Base-by-base conservation (phyloP, 441 rosid genomes). In the Aleurites moluccanus region DNA sequence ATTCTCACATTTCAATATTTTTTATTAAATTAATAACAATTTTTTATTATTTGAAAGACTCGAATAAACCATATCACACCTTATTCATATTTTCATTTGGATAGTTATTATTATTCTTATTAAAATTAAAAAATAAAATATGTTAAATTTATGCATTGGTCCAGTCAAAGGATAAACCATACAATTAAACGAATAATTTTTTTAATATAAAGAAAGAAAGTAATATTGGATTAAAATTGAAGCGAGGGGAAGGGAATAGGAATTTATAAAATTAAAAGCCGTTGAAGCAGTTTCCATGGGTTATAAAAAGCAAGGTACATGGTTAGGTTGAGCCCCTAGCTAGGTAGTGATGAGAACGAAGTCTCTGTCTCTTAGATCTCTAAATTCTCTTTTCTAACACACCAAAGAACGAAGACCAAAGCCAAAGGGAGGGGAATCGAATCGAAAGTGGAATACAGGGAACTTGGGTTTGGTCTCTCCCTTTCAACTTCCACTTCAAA, bases 301-400 rank as follows among this genome's bases (percentile, higher is more conserved):
- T 80, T 86, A 85, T 80, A 81, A 88, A 84, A 84, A 72, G 85
- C 56, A 20, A 78, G 80, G 73, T 64, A 72, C 79, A 66, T 77
- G 60, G 78, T 73, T 75, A 75, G 82, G 80, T 81, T 69, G 64
- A 76, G 79, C 80, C 80, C 79, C n/a, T 50, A 16, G 55, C 55
- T 50, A 50, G 16, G 18, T 79, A 76, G 75, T 82, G 90, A 84
- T 79, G 78, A 83, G 87, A 81, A 82, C 84, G 76, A 81, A 75
- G 84, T 83, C 91, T 77, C 80, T 55, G 73, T 84, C 88, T 60
- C 77, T 79, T 35, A 56, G 78, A 71, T 81, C 83, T 80, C 79
- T 72, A 78, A 69, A 71, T 75, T 78, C 69, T 64, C 20, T 55
- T 11, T 16, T 2, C 53, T 71, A 59, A 64, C 81, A 75, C 42